Evolutionary conservation across 140 eudicot species (phyloP).

Genomic region (Stevia rebaudiana): DNA sequence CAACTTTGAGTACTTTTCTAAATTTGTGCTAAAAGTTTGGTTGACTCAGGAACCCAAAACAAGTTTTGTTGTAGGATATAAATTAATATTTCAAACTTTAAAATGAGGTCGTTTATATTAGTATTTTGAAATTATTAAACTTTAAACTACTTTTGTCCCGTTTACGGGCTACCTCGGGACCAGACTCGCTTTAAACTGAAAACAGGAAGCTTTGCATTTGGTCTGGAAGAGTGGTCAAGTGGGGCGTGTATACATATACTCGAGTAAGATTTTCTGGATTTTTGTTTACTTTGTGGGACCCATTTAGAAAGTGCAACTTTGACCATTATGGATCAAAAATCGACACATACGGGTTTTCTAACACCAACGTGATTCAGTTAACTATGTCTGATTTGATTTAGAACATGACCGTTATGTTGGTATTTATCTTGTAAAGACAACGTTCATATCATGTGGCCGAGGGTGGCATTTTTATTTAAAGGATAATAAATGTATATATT

Average conservation of each 20-base stretch:
- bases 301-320: slow-evolving; percentile 2
- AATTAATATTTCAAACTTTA: too few relatives aligned
- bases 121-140: too few relatives aligned
- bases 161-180: neutral
- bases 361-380: neutral
- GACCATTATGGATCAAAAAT: neutral
- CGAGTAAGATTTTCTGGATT: slow-evolving; percentile 23
- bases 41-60: neutral
- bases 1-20: too few relatives aligned
- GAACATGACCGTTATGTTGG: neutral
- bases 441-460: too few relatives aligned
- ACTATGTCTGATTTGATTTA: neutral
- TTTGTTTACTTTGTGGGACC: slow-evolving; percentile 21
- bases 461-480: too few relatives aligned
- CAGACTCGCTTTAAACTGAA: neutral
- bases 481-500: too few relatives aligned
- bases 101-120: too few relatives aligned
- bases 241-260: slow-evolving; percentile 12
- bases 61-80: too few relatives aligned
- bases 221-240: neutral
- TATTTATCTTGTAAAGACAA: neutral
- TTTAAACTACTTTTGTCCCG: too few relatives aligned
- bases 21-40: too few relatives aligned
- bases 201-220: neutral
- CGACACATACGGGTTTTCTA: neutral